Evolutionary conservation across 2,329 filamentous ascomycete species (phyloP).

Genomic region (Blumeriella jaapii): DNA sequence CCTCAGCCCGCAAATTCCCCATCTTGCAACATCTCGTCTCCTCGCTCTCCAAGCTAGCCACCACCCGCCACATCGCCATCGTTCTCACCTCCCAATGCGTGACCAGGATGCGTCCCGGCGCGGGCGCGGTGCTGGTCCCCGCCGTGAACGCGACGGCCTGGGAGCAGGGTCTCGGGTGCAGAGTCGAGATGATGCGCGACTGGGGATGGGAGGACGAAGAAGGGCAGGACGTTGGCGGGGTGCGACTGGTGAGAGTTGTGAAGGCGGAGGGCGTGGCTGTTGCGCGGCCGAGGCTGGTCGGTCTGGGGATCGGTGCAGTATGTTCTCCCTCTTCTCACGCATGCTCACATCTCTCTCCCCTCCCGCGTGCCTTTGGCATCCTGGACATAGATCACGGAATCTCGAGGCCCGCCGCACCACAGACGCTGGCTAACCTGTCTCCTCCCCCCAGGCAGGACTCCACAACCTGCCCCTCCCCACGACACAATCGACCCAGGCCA

Average conservation of each 20-base stretch:
- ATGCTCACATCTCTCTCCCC: neutral
- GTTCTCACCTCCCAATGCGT: slow-evolving; percentile 69
- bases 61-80: slow-evolving; percentile 59
- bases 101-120: slow-evolving; percentile 62
- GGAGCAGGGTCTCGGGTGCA: slow-evolving; percentile 65
- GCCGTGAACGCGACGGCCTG: slow-evolving; percentile 66
- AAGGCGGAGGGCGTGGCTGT: slow-evolving; percentile 44
- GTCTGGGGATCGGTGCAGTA: slow-evolving; percentile 21
- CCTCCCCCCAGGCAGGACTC: too few relatives aligned
- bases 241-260: slow-evolving; percentile 51
- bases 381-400: too few relatives aligned
- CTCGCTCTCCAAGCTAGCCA: slow-evolving; percentile 64
- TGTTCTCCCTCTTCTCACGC: slow-evolving; percentile 1
- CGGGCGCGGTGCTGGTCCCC: slow-evolving; percentile 58
- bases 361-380: neutral
- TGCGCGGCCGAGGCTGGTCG: slow-evolving; percentile 15
- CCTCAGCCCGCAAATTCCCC: slow-evolving; percentile 29
- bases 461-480: too few relatives aligned
- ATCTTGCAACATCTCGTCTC: slow-evolving; percentile 51
- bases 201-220: slow-evolving; percentile 43
- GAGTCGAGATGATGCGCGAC: slow-evolving; percentile 71
- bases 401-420: too few relatives aligned
- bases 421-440: too few relatives aligned
- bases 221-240: slow-evolving; percentile 38
- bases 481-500: too few relatives aligned